phyloP scores from a whole-genome alignment of 257 asterid species.

The Solanum okadae region DNA sequence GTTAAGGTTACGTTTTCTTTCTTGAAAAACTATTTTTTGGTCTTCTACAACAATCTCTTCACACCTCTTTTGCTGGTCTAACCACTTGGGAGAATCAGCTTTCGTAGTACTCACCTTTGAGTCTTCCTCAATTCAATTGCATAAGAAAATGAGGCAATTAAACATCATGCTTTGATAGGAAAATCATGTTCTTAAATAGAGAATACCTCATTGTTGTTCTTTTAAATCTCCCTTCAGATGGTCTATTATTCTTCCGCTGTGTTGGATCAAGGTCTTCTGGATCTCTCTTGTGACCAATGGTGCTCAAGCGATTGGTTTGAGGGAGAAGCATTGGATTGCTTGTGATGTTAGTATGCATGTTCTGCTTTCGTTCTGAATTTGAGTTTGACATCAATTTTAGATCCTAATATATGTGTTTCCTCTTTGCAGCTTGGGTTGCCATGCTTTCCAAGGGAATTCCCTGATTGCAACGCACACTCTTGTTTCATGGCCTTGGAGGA shows the following conservation, averaged over 20 bases:
- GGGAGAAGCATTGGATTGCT: slow-evolving; percentile 80
- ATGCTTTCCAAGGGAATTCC: slow-evolving; percentile 66
- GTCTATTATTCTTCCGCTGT: slow-evolving; percentile 69
- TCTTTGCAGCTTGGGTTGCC: slow-evolving; percentile 68
- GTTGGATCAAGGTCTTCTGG: slow-evolving; percentile 90
- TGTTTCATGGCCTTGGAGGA: slow-evolving; percentile 44
- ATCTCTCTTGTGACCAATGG: slow-evolving; percentile 44
- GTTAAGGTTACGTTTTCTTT: not conserved
- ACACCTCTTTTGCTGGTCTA: not conserved
- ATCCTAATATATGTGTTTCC: not conserved
- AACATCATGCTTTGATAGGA: not conserved
- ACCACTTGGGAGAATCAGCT: not conserved
- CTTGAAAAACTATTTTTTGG: not conserved
- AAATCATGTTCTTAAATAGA: not conserved
- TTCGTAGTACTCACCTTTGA: not conserved
- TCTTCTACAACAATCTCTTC: not conserved
- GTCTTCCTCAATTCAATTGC: not conserved
- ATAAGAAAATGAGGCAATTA: not conserved
- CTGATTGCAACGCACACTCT: slow-evolving; percentile 67
- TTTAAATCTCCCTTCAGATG: slow-evolving; percentile 42
- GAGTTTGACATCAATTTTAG: not conserved
- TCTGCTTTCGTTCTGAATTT: not conserved
- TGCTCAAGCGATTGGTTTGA: slow-evolving; percentile 75
- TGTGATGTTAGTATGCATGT: slow-evolving; percentile 42
- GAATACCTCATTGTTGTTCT: slow-evolving; percentile 5